A percentile compares a stretch with the other conserved stretches of the same genome.
phyloP scores from a whole-genome alignment of 2,329 filamentous ascomycete genomes.

The Sphaerostilbella broomeana region DNA sequence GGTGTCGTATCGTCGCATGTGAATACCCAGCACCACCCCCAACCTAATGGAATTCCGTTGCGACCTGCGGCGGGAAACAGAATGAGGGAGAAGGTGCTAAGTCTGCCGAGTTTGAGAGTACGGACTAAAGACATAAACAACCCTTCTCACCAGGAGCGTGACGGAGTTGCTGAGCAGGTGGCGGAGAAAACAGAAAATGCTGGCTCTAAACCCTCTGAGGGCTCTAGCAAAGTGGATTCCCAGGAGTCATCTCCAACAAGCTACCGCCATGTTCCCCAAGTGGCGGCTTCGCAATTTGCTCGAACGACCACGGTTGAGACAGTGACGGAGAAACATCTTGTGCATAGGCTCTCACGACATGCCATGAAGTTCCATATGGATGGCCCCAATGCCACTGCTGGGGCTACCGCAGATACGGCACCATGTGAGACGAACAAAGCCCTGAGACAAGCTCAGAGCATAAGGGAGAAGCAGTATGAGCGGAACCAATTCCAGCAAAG shows the following conservation, averaged over 20 bases:
- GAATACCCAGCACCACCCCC: too few species aligned
- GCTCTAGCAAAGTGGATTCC: constrained; percentile 16
- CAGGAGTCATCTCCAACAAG: constrained; percentile 14
- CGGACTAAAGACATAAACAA: background rate
- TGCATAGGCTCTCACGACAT: constrained; percentile 38
- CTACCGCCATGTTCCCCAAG: constrained; percentile 47
- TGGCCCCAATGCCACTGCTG: constrained; percentile 20
- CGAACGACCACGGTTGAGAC: constrained; percentile 44
- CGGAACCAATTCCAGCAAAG: constrained; percentile 40
- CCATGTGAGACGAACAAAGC: constrained; percentile 31
- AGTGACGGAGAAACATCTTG: constrained; percentile 29
- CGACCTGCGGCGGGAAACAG: background rate
- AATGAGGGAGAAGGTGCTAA: background rate
- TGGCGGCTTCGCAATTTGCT: constrained; percentile 49
- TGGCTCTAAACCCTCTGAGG: constrained; percentile 7
- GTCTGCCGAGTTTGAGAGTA: too few species aligned
- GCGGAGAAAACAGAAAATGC: constrained; percentile 9
- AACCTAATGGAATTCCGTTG: constrained; percentile 5
- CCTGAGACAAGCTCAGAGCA: constrained; percentile 32
- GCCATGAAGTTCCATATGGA: constrained; percentile 37
- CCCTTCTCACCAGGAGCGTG: constrained; percentile 1
- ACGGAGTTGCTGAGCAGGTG: too few species aligned
- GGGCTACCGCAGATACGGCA: constrained; percentile 21
- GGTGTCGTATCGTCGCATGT: too few species aligned
- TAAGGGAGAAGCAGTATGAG: constrained; percentile 32